Evolutionary conservation across 768 basidiomycete species (phyloP).

Genomic region (Xanthoconium stramineum): DNA sequence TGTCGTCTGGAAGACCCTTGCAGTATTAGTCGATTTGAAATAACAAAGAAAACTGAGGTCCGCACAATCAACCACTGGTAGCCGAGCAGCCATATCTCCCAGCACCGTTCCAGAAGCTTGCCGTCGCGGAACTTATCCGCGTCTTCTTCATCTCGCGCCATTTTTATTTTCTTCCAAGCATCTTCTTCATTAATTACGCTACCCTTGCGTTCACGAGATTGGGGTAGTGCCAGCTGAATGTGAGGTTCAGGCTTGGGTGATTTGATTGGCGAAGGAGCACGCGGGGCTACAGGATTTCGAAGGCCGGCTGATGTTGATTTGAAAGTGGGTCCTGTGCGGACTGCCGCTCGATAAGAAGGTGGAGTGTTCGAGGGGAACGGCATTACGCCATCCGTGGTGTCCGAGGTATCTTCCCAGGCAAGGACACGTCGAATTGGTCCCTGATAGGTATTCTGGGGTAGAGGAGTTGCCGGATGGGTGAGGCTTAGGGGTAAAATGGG

Average conservation of each 20-base stretch:
- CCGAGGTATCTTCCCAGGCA: slow-evolving; percentile 38
- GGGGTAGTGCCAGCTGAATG: slow-evolving; percentile 14
- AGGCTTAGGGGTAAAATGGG: slow-evolving; percentile 28
- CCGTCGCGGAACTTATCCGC: slow-evolving; percentile 69
- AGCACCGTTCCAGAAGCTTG: slow-evolving; percentile 63
- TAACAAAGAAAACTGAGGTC: slow-evolving; percentile 16
- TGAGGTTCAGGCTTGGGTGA: slow-evolving; percentile 22
- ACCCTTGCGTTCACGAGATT: slow-evolving; percentile 40
- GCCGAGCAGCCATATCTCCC: slow-evolving; percentile 72
- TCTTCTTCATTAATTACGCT: slow-evolving; percentile 66
- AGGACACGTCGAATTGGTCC: slow-evolving; percentile 10
- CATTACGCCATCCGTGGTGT: slow-evolving; percentile 33
- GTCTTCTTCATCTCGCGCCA: slow-evolving; percentile 64
- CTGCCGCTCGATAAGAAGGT: slow-evolving; percentile 48
- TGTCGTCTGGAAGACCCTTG: slow-evolving; percentile 52
- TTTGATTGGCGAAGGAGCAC: slow-evolving; percentile 32
- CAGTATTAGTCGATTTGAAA: slow-evolving; percentile 14
- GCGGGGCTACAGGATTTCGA: slow-evolving; percentile 13
- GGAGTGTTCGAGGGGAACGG: slow-evolving; percentile 40
- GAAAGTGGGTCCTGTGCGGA: slow-evolving; percentile 26
- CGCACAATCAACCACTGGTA: slow-evolving; percentile 73
- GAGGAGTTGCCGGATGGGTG: slow-evolving; percentile 29
- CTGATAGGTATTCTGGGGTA: slow-evolving; percentile 19
- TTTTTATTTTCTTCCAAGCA: slow-evolving; percentile 73
- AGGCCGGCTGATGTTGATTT: slow-evolving; percentile 10